These are phyloP conservation scores for Phaseolus coccineus DNA, from an alignment of 331 rosid genomes.

Conservation along the genomic window DNA sequence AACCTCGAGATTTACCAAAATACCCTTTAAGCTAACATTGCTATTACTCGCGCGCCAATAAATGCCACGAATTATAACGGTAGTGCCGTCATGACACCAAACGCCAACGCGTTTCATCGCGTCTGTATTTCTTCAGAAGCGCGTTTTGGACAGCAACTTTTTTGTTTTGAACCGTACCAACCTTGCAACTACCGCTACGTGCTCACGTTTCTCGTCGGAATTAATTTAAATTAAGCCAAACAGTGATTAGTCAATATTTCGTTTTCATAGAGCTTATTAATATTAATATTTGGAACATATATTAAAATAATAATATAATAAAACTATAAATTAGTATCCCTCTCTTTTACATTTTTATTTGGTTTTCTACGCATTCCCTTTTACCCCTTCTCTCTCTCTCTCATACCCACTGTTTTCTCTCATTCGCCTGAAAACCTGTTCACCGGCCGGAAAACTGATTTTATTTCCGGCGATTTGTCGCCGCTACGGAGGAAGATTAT, in stretches of 20 bases:
- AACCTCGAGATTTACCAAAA: neutral
- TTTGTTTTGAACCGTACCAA: neutral
- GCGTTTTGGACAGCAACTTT: neutral
- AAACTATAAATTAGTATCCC: conserved; percentile 65
- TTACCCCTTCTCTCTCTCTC: conserved; percentile 47
- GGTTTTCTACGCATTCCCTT: conserved; percentile 60
- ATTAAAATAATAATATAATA: conserved; percentile 29
- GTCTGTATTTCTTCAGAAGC: neutral
- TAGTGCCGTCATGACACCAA: neutral
- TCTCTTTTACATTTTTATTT: conserved; percentile 46
- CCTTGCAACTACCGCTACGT: neutral
- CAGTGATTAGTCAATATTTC: neutral
- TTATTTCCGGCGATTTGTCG: conserved; percentile 36
- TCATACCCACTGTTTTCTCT: conserved; percentile 53
- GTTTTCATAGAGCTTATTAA: no score
- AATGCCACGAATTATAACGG: neutral
- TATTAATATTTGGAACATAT: no score
- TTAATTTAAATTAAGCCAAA: neutral
- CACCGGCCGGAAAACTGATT: conserved; percentile 53
- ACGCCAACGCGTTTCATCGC: neutral
- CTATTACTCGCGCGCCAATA: neutral
- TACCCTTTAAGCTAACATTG: neutral
- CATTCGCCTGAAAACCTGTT: conserved; percentile 60
- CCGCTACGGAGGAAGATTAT: conserved; percentile 21
- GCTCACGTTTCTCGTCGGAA: neutral